phyloP scores from a whole-genome alignment of 2,329 filamentous ascomycete species.

The Phoma herbarum region DNA sequence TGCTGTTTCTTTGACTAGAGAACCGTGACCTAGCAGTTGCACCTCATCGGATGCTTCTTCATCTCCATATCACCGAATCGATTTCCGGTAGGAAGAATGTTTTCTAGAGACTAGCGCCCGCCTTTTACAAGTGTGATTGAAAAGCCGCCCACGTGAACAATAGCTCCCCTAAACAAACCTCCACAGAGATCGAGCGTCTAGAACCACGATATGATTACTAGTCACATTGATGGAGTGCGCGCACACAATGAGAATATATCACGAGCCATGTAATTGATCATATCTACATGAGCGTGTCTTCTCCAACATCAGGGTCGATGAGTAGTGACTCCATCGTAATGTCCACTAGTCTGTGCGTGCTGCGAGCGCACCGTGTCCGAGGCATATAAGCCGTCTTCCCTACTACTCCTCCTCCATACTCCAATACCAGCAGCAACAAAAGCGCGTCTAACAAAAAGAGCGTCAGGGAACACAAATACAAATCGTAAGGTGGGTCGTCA shows the following conservation, averaged over 20 bases:
- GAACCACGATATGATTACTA: too few relatives aligned
- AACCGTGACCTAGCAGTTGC: too few relatives aligned
- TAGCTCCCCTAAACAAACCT: too few relatives aligned
- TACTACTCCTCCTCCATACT: slow-evolving; percentile 14
- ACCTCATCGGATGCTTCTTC: too few relatives aligned
- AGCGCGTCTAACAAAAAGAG: slow-evolving; percentile 23
- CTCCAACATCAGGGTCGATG: slow-evolving; percentile 21
- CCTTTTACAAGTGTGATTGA: too few relatives aligned
- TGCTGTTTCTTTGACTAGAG: too few relatives aligned
- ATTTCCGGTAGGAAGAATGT: too few relatives aligned
- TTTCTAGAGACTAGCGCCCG: too few relatives aligned
- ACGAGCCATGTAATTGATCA: slow-evolving; percentile 20
- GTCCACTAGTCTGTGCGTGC: slow-evolving; percentile 15
- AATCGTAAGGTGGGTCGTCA: slow-evolving; percentile 31
- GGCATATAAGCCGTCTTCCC: slow-evolving; percentile 20
- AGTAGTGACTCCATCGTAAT: slow-evolving; percentile 19
- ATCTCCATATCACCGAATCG: too few relatives aligned
- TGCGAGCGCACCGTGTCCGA: slow-evolving; percentile 5
- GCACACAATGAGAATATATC: slow-evolving; percentile 2
- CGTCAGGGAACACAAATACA: slow-evolving; percentile 20
- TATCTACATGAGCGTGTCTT: slow-evolving; percentile 31
- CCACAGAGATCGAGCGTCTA: too few relatives aligned
- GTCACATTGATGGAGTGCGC: too few relatives aligned
- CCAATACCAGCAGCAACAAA: slow-evolving; percentile 24
- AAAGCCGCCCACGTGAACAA: too few relatives aligned